Evolutionary conservation across 495 filamentous ascomycete genomes (phyloP).

Genomic region (Lichina pygmaea): DNA sequence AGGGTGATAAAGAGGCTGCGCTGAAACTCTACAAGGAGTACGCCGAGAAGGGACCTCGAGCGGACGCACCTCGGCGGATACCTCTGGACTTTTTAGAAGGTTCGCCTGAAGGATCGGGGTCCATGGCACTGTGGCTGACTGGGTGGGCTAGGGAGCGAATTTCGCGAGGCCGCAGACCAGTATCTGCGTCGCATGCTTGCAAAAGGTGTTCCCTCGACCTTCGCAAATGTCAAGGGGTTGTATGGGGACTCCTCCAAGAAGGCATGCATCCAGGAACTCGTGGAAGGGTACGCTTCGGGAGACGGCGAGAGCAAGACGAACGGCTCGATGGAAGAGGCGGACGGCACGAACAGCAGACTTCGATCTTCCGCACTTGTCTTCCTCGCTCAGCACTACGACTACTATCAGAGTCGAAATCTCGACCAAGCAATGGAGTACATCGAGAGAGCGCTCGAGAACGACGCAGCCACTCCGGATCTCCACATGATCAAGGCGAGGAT

Average conservation of each 20-base stretch:
- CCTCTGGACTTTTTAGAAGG: conserved; percentile 76
- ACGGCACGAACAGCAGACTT: conserved; percentile 29
- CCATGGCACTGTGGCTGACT: not conserved
- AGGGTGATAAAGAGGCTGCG: conserved; percentile 27
- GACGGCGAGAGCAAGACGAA: conserved; percentile 18
- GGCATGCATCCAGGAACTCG: conserved; percentile 42
- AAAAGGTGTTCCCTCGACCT: conserved; percentile 90
- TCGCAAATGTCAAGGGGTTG: conserved; percentile 83
- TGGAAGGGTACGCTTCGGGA: conserved; percentile 44
- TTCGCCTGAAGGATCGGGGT: conserved; percentile 5
- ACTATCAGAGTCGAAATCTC: conserved; percentile 61
- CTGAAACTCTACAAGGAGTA: conserved; percentile 59
- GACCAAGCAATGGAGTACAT: conserved; percentile 56
- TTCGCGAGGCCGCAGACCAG: conserved; percentile 45
- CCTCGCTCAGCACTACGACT: conserved; percentile 91
- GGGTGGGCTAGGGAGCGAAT: conserved; percentile 34
- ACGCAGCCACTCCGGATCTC: conserved; percentile 64
- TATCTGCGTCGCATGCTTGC: conserved; percentile 73
- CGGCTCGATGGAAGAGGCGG: conserved; percentile 15
- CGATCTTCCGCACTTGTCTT: conserved; percentile 63
- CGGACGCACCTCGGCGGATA: conserved; percentile 63
- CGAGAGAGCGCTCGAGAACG: conserved; percentile 53
- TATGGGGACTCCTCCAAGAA: conserved; percentile 57
- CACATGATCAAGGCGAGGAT: conserved; percentile 88
- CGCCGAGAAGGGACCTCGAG: conserved; percentile 51